These are phyloP conservation scores for Ceratobasidium sp. DNA, from an alignment of 1,284 basidiomycete genomes.

Conservation along the genomic window DNA sequence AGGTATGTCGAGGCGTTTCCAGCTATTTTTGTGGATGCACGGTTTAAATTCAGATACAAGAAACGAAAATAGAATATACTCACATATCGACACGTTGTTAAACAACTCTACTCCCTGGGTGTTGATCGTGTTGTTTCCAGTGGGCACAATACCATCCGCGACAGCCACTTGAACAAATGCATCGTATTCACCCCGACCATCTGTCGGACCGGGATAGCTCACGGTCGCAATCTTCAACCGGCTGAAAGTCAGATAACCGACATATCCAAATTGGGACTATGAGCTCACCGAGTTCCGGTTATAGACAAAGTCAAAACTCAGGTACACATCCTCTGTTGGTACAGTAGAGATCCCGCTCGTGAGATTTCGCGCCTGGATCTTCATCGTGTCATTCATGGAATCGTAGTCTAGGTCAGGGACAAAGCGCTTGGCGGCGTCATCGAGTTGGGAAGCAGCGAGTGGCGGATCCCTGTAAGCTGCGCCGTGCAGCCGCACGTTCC, in stretches of 20 bases:
- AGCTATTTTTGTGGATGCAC: constrained; percentile 19
- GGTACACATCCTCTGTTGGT: constrained; percentile 24
- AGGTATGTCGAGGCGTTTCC: constrained; percentile 50
- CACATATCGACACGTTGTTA: constrained; percentile 42
- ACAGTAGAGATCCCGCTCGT: constrained; percentile 44
- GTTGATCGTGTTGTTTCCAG: constrained; percentile 29
- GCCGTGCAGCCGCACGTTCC: constrained; percentile 50
- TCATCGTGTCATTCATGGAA: constrained; percentile 45
- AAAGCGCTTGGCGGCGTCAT: constrained; percentile 46
- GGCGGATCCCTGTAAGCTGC: constrained; percentile 48
- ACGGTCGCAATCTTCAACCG: constrained; percentile 27
- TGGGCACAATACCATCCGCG: constrained; percentile 10
- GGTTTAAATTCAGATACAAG: neutral
- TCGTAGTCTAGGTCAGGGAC: constrained; percentile 45
- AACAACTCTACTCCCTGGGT: constrained; percentile 43
- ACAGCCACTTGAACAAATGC: constrained; percentile 44
- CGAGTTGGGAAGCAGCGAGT: constrained; percentile 39
- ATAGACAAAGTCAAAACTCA: constrained; percentile 47
- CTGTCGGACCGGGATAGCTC: constrained; percentile 39
- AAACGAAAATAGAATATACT: neutral
- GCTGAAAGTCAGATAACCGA: neutral
- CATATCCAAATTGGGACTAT: neutral
- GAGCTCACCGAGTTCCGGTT: constrained; percentile 29
- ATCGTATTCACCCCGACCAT: constrained; percentile 49
- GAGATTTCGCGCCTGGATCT: constrained; percentile 46